These are phyloP conservation scores for Lecanicillium sp. DNA, from an alignment of 2,329 filamentous ascomycete species.

Conservation along the genomic window DNA sequence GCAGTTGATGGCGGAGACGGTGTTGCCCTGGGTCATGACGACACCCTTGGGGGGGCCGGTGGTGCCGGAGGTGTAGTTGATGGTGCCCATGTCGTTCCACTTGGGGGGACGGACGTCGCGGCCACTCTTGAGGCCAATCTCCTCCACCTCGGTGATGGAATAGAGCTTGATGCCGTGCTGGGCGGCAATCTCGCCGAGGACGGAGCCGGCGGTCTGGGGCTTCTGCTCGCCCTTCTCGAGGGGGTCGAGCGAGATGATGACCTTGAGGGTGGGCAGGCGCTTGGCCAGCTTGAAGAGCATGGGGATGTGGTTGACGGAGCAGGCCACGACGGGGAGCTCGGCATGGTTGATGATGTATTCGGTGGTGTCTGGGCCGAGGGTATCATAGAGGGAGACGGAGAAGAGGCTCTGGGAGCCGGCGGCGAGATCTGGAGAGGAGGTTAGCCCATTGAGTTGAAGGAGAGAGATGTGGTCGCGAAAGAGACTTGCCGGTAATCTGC, in stretches of 20 bases:
- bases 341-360: conserved; percentile 96
- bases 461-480: conserved; percentile 8
- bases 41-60: conserved; percentile 51
- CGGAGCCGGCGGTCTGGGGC: conserved; percentile 68
- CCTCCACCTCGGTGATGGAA: conserved; percentile 74
- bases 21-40: conserved; percentile 63
- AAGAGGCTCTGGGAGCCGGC: conserved; percentile 82
- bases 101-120: conserved; percentile 66
- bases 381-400: conserved; percentile 93
- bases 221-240: conserved; percentile 71
- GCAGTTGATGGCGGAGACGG: conserved; percentile 64
- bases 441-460: no score
- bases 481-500: conserved; percentile 61
- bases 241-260: conserved; percentile 81
- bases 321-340: conserved; percentile 64
- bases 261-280: conserved; percentile 71
- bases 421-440: conserved; percentile 58
- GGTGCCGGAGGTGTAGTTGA: conserved; percentile 63
- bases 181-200: conserved; percentile 68
- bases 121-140: conserved; percentile 64
- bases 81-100: conserved; percentile 73
- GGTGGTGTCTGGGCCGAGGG: conserved; percentile 83
- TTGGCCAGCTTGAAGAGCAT: conserved; percentile 71
- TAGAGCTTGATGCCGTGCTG: conserved; percentile 72
- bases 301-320: conserved; percentile 74